A percentile compares a stretch with the other conserved stretches of the same genome.
These are phyloP conservation scores for Penicillium riverlandense DNA, from an alignment of 495 filamentous ascomycete genomes.

Conservation along the genomic window DNA sequence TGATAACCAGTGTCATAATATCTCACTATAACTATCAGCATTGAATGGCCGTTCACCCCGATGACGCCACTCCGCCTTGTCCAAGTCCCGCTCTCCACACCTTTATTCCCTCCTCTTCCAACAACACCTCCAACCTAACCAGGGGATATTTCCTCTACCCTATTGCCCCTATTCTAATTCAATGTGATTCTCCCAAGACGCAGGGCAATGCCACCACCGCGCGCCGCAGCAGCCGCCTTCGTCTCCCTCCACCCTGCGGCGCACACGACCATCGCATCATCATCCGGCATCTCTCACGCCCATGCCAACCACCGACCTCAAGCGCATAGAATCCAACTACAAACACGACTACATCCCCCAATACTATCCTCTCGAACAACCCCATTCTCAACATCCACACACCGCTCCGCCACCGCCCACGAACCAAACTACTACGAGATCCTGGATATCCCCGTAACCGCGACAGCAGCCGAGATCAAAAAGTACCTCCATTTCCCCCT, in stretches of 20 bases:
- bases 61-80: too few relatives aligned
- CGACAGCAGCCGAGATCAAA: constrained; percentile 73
- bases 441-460: constrained; percentile 62
- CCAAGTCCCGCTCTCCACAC: too few relatives aligned
- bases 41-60: too few relatives aligned
- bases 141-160: too few relatives aligned
- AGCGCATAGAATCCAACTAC: constrained; percentile 4
- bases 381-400: constrained; percentile 36
- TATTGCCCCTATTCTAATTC: background rate
- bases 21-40: too few relatives aligned
- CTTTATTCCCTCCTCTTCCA: too few relatives aligned
- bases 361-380: background rate
- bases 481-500: constrained; percentile 44
- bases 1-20: too few relatives aligned
- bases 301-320: constrained; percentile 2
- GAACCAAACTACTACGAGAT: constrained; percentile 70
- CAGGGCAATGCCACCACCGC: constrained; percentile 13
- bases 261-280: background rate
- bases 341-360: background rate
- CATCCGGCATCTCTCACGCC: constrained; percentile 1
- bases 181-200: background rate
- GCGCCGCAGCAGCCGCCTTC: background rate
- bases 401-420: constrained; percentile 18
- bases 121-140: too few relatives aligned
- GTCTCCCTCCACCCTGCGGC: background rate